Conservation (phyloP, 2,329 filamentous ascomycete genomes). For the Penicillium brasilianum region DNA sequence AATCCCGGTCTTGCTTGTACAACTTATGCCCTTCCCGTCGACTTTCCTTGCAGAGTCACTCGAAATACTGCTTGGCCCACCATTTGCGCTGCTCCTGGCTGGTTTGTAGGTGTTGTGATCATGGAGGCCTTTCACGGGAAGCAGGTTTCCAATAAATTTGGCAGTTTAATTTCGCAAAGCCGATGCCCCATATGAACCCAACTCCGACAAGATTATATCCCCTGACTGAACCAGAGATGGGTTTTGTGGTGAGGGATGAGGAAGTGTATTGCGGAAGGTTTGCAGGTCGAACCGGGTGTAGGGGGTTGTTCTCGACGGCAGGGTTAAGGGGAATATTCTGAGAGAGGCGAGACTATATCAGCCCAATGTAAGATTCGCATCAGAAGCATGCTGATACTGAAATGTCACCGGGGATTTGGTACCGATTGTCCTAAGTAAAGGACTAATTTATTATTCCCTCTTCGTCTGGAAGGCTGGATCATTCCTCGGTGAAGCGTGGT, state of each 20-base stretch:
- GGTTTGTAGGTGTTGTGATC: too few relatives aligned
- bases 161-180: not conserved
- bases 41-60: not conserved
- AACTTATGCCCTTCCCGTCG: not conserved
- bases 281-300: not conserved
- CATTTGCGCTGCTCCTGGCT: not conserved
- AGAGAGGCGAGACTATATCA: not conserved
- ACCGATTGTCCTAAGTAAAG: not conserved
- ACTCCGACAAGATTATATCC: not conserved
- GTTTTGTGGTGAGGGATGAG: not conserved
- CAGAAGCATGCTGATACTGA: not conserved
- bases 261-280: not conserved
- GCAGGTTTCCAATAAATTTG: not conserved
- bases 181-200: not conserved
- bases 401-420: not conserved
- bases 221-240: not conserved
- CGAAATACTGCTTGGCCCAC: not conserved
- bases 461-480: not conserved
- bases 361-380: not conserved
- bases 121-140: not conserved
- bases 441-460: not conserved
- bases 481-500: not conserved
- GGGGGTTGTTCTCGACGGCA: not conserved
- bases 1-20: not conserved
- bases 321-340: not conserved